A percentile compares a stretch with the other conserved stretches of the same genome.
These are phyloP conservation scores for Lolium perenne DNA, from an alignment of 176 grass and related monocot genomes.

Conservation along the genomic window DNA sequence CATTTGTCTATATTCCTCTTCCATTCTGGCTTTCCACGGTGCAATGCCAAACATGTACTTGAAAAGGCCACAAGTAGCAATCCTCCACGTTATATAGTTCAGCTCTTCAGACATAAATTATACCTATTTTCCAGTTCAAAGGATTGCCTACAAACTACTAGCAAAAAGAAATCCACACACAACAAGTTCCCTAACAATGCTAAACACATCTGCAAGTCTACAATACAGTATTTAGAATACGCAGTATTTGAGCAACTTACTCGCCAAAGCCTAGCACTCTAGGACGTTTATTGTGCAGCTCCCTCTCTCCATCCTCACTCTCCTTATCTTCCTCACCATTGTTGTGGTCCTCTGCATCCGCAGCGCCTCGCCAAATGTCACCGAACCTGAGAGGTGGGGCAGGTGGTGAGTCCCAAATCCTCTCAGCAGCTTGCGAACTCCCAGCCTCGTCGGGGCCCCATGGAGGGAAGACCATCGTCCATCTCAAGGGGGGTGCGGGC, in stretches of 20 bases:
- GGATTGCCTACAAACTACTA: neutral
- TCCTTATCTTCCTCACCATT: constrained; percentile 37
- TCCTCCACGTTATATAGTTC: too few relatives aligned
- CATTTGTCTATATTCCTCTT: neutral
- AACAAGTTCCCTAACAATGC: constrained; percentile 11
- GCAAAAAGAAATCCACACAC: neutral
- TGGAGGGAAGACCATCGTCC: constrained; percentile 19
- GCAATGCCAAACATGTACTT: too few relatives aligned
- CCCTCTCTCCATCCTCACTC: constrained; percentile 44
- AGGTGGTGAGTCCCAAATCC: neutral
- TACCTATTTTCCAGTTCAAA: neutral
- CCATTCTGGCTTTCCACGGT: neutral
- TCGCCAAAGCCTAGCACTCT: constrained; percentile 70
- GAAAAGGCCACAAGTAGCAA: too few relatives aligned
- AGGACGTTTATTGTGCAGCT: constrained; percentile 79
- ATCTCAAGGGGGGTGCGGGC: neutral
- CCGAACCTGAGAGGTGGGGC: neutral
- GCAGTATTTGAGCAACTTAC: constrained; percentile 57
- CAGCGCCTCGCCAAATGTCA: constrained; percentile 33
- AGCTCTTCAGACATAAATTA: neutral
- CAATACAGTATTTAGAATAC: constrained; percentile 29
- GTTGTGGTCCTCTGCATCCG: constrained; percentile 11
- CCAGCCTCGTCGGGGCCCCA: constrained; percentile 46
- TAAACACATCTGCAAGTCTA: constrained; percentile 12
- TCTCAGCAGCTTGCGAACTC: constrained; percentile 40